Evolutionary conservation across 2,329 filamentous ascomycete species (phyloP).

Genomic region (Xylaria sp.): DNA sequence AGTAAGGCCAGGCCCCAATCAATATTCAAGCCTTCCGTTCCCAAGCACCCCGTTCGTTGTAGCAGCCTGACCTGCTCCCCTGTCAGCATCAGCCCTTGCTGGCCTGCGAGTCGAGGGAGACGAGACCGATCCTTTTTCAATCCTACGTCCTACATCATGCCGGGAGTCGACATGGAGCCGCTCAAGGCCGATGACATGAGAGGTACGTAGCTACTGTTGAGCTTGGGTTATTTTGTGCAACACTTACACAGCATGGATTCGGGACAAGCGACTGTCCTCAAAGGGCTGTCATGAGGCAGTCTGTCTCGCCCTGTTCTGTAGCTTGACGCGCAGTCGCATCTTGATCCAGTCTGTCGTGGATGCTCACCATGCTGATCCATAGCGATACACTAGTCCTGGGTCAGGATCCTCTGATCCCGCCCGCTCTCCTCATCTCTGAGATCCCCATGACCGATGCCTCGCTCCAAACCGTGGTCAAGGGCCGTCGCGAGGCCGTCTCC

Average conservation of each 20-base stretch:
- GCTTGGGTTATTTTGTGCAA: neutral
- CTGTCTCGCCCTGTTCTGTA: neutral
- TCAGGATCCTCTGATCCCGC: conserved; percentile 92
- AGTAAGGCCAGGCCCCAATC: neutral
- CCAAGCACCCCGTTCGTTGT: neutral
- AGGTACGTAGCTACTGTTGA: conserved; percentile 46
- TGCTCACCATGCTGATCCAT: conserved; percentile 46
- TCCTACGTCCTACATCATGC: conserved; percentile 45
- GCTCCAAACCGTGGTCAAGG: conserved; percentile 75
- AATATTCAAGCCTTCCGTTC: neutral
- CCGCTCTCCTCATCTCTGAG: conserved; percentile 85
- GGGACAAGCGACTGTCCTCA: neutral
- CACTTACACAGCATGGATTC: neutral
- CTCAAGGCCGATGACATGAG: conserved; percentile 52
- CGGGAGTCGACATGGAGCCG: conserved; percentile 49
- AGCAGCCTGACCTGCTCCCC: conserved; percentile 7
- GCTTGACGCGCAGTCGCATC: conserved; percentile 1
- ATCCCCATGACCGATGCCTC: conserved; percentile 75
- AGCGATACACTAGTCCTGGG: conserved; percentile 74
- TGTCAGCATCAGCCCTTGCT: neutral
- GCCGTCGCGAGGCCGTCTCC: conserved; percentile 73
- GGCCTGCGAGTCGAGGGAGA: neutral
- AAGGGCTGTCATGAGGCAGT: neutral
- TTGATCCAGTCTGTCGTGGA: neutral
- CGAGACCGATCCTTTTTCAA: conserved; percentile 2